These are phyloP conservation scores for Lepiota venenata DNA, from an alignment of 768 basidiomycete genomes.

Conservation along the genomic window DNA sequence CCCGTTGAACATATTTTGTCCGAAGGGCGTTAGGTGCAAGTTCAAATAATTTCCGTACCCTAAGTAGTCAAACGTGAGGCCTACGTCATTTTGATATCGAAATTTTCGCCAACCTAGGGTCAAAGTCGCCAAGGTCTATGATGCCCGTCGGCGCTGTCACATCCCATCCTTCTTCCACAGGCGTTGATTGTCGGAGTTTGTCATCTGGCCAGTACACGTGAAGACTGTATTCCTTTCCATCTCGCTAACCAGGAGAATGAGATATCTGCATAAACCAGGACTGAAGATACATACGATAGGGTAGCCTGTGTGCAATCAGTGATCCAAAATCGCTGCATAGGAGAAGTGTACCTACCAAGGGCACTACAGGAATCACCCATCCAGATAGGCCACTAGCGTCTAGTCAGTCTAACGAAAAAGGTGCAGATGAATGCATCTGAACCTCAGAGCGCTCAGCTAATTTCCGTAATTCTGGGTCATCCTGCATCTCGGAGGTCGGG, in stretches of 20 bases:
- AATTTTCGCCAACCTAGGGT: slow-evolving; percentile 8
- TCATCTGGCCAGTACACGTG: slow-evolving; percentile 36
- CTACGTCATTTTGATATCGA: not conserved
- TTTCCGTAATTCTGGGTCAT: slow-evolving; percentile 8
- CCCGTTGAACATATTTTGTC: slow-evolving; percentile 31
- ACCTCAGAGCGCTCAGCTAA: slow-evolving; percentile 7
- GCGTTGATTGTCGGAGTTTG: slow-evolving; percentile 20
- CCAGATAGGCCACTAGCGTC: slow-evolving; percentile 29
- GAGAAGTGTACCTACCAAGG: slow-evolving; percentile 17
- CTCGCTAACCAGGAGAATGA: slow-evolving; percentile 21
- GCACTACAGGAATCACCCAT: slow-evolving; percentile 26
- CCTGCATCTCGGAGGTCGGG: slow-evolving; percentile 17
- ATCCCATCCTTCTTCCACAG: slow-evolving; percentile 31
- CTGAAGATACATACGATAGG: slow-evolving; percentile 21
- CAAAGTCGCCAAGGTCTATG: slow-evolving; percentile 29
- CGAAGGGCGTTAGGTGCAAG: slow-evolving; percentile 30
- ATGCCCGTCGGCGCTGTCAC: slow-evolving; percentile 26
- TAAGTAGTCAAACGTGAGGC: slow-evolving; percentile 15
- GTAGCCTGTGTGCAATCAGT: slow-evolving; percentile 25
- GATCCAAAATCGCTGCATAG: slow-evolving; percentile 11
- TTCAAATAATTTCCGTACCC: slow-evolving; percentile 31
- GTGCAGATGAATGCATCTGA: not conserved
- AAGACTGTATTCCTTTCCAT: slow-evolving; percentile 33
- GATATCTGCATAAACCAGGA: not conserved
- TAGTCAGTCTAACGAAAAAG: not conserved